A percentile compares a stretch with the other conserved stretches of the same genome.
phyloP scores from a whole-genome alignment of 805 yeast species.

The Diddensiella caesifluorescens region DNA sequence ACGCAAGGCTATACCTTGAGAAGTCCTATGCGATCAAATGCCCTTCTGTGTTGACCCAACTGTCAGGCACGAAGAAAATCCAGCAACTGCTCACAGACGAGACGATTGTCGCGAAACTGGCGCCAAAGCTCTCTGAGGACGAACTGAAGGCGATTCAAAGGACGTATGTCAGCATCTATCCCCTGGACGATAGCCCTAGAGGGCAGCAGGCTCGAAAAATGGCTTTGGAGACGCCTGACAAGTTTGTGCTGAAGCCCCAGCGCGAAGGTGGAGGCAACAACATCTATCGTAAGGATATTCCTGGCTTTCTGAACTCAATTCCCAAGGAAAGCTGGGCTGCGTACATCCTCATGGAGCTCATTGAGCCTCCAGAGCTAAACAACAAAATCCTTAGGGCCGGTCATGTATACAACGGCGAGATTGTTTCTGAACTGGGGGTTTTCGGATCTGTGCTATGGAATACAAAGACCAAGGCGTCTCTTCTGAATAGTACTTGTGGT shows the following conservation, averaged over 20 bases:
- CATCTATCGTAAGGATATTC: conserved; percentile 81
- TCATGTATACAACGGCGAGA: conserved; percentile 58
- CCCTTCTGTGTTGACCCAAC: conserved; percentile 82
- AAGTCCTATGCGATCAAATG: conserved; percentile 78
- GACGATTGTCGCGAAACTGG: conserved; percentile 43
- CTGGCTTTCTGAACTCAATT: conserved; percentile 54
- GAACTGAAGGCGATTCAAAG: conserved; percentile 34
- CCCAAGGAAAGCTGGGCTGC: conserved; percentile 79
- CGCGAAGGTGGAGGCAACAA: conserved; percentile 99
- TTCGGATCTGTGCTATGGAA: conserved; percentile 82
- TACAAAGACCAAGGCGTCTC: conserved; percentile 49
- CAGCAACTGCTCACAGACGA: conserved; percentile 79
- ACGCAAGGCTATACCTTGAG: conserved; percentile 67
- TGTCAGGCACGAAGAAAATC: conserved; percentile 88
- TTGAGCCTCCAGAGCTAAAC: conserved; percentile 62
- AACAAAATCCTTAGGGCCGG: conserved; percentile 71
- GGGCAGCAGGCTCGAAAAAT: conserved; percentile 60
- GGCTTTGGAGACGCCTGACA: conserved; percentile 62
- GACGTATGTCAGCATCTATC: conserved; percentile 84
- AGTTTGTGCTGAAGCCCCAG: conserved; percentile 89
- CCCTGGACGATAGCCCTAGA: conserved; percentile 60
- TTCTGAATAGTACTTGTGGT: conserved; percentile 68
- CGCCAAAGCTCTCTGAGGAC: conserved; percentile 31
- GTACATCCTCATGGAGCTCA: conserved; percentile 89
- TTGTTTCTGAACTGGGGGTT: conserved; percentile 86